Evolutionary conservation across 495 filamentous ascomycete species (phyloP), one percentile per base, ranked within the genome.

Genomic region (Aspergillus leporis): DNA sequence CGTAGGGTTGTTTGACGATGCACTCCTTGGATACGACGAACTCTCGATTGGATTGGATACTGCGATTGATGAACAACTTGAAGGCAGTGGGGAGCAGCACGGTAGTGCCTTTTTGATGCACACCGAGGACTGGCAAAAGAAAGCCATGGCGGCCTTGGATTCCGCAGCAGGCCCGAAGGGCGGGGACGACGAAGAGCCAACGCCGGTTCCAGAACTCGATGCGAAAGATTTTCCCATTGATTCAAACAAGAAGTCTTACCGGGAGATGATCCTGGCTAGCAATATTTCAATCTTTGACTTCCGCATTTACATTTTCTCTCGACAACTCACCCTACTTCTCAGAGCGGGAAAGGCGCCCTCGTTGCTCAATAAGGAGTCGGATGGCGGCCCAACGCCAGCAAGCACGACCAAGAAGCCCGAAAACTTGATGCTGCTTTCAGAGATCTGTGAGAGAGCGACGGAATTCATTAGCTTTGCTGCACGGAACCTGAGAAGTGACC

Each of bases 251-350:
- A 95, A 97, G 68, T 78, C 88, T 2, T 98, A 97, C 68, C 86
- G 95, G 41, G 92, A 96, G 55, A 83, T 96, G 61, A 98, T 99
- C 49, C 76, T 98, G 43, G 87, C 90, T n/a, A 98, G 92, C 73
- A 88, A 95, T 61, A 95, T 98, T 30, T 98, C 94, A n/a, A 79
- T 95, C 13, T 98, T 97, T 65, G 94, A 99, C 70, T 98, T 99
- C 71, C 84, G 89, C 58, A 92, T 87, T 61, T 99, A 99, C 69
- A 82, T 99, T 12, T 98, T 97, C 75, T 87, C 91, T 22, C 83
- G 94, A 25, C 94, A 99, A 66, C 82, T 96, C 64, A 84, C 87
- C 14, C 72, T 98, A 3, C 80, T 97, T 10, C 82, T 97, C 22
- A 87, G 94, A 34, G 83, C 96, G 12, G 92, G 88, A 14, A 94